Evolutionary conservation across 176 grass and related monocot species (phyloP).

Genomic region (Musa acuminata): DNA sequence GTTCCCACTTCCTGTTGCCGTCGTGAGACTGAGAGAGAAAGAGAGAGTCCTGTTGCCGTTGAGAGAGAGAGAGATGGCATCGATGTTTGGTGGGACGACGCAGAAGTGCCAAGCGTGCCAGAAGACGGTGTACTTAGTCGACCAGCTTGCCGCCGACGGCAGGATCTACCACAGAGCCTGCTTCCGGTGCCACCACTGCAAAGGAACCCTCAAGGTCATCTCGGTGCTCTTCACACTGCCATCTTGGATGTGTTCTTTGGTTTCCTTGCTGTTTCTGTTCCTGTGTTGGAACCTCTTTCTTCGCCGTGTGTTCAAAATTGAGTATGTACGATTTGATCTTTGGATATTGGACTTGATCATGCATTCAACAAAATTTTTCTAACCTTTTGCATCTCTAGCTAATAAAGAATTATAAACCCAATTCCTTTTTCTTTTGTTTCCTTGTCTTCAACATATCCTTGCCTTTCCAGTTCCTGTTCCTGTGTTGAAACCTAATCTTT

Average conservation of each 20-base stretch:
- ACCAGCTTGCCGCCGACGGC: conserved; percentile 79
- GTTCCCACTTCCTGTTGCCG: background rate
- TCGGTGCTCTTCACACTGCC: background rate
- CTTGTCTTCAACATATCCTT: no score
- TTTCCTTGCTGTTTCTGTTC: background rate
- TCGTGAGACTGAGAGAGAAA: no score
- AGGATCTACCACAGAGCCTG: conserved; percentile 87
- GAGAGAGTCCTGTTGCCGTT: no score
- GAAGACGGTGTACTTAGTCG: conserved; percentile 76
- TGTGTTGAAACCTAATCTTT: no score
- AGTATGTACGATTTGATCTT: background rate
- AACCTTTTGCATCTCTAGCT: no score
- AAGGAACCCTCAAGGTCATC: conserved; percentile 64
- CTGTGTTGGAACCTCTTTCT: background rate
- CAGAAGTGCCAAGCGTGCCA: conserved; percentile 89
- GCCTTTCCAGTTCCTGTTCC: no score
- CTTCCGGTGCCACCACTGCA: conserved; percentile 96
- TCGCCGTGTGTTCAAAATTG: background rate
- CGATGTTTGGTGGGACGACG: conserved; percentile 64
- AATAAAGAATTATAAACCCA: no score
- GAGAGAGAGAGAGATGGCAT: background rate
- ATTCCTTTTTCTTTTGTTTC: no score
- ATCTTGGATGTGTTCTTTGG: background rate
- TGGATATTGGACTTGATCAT: no score
- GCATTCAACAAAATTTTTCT: no score